phyloP scores from a whole-genome alignment of 208 protist species.

The Trichomonas vaginalis region DNA sequence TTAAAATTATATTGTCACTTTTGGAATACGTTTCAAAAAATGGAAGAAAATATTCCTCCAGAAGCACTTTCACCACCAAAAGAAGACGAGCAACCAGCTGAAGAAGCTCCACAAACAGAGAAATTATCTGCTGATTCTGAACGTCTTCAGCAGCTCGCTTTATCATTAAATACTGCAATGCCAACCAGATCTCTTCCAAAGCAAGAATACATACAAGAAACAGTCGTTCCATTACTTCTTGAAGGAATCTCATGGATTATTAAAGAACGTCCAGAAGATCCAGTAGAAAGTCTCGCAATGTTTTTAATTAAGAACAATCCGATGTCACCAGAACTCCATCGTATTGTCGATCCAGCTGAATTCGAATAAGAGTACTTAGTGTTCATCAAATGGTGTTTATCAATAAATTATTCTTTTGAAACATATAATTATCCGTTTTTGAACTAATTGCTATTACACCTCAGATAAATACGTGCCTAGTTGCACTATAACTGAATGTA shows the following conservation, averaged over 20 bases:
- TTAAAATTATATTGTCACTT: too few species aligned
- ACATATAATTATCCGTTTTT: too few species aligned
- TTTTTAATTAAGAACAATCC: constrained; percentile 18
- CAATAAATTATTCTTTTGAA: too few species aligned
- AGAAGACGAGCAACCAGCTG: neutral
- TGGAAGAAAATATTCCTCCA: neutral
- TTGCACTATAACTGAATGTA: too few species aligned
- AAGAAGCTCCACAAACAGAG: neutral
- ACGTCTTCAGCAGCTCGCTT: neutral
- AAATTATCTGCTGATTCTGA: neutral
- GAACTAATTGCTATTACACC: too few species aligned
- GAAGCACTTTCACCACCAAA: neutral
- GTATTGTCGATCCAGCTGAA: neutral
- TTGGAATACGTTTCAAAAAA: too few species aligned
- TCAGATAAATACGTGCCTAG: too few species aligned
- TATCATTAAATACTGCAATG: neutral
- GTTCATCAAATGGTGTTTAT: neutral
- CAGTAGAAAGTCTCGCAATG: constrained; percentile 7
- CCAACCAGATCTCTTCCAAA: neutral
- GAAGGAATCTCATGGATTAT: neutral
- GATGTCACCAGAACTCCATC: neutral
- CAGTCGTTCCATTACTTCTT: neutral
- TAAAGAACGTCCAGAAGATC: constrained; percentile 9
- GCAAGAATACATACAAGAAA: neutral
- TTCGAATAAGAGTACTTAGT: neutral